Evolutionary conservation across 805 yeast genomes (phyloP), one percentile per base, ranked within the genome.

Genomic region (Lipomyces yamadae): DNA sequence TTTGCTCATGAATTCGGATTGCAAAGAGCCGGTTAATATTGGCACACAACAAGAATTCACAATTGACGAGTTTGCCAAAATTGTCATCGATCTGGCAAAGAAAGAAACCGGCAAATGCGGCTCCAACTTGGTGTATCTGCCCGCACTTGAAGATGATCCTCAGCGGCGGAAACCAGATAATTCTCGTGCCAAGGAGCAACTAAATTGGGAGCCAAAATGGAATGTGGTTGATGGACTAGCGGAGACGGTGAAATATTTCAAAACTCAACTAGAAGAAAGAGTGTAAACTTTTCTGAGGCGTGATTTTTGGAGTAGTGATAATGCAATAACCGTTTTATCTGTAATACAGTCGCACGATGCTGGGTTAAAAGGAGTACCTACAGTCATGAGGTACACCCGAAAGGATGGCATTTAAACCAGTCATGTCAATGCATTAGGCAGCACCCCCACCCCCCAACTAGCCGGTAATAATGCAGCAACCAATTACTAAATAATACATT

Each of bases 21-120:
- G 62, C 61, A 53, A 67, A 18, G 71, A 72, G 48, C 75, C 75
- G 1, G 75, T 73, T 30, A 73, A 73, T 45, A 64, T 73, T 8
- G 75, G 75, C 7, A 73, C 74, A 32, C 73, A 74, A 42, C 71
- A 72, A 53, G 75, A 73, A 58, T 72, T 59, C 54, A 72, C 74
- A n/a, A 70, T 73, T 11, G 58, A 60, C 24, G 71, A 72, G 50
- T 72, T 73, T 60, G 74, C 74, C 29, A 55, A 67, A 11, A 67
- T 70, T 69, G 72, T 73, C 24, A 69, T 70, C 48, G 62, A 66
- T 18, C 63, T 70, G 29, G 75, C 73, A 33, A 52, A 59, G 39
- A 60, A 67, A 33, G 63, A 61, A 15, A 67, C 61, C 2, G 71
- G 69, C 11, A 34, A 33, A 10, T 73, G 74, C 59, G 58, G 48